phyloP scores from a whole-genome alignment of 139 green algal genomes.

The Picochlorum sp. region DNA sequence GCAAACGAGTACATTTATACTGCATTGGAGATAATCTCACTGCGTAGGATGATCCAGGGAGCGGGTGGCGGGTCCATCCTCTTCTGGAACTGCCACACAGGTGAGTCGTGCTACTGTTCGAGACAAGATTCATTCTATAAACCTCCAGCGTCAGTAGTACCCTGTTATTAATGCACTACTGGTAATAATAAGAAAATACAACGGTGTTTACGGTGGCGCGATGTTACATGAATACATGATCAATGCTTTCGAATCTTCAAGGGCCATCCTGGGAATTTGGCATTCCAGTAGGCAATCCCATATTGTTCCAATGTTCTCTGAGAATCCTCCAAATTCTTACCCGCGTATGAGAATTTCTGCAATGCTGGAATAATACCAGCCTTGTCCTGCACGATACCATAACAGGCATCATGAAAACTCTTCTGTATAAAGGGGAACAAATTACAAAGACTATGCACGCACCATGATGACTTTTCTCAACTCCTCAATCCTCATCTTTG shows the following conservation, averaged over 20 bases:
- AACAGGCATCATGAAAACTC: background rate
- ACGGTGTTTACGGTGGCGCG: no score
- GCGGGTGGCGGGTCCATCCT: no score
- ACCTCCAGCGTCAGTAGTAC: no score
- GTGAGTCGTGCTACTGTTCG: no score
- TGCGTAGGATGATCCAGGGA: no score
- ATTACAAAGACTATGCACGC: background rate
- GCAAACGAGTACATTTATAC: no score
- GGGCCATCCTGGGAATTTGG: constrained; percentile 80
- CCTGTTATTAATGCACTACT: no score
- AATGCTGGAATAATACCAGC: constrained; percentile 74
- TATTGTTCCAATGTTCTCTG: constrained; percentile 88
- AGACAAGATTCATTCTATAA: no score
- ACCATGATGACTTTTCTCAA: constrained; percentile 64
- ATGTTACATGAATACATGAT: constrained; percentile 3
- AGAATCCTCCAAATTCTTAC: constrained; percentile 75
- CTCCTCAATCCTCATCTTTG: constrained; percentile 73
- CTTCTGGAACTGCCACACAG: no score
- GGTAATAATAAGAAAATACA: no score
- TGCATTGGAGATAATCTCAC: no score
- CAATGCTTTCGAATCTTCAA: constrained; percentile 58
- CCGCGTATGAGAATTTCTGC: constrained; percentile 64
- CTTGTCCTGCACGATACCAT: constrained; percentile 38
- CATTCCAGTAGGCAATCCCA: constrained; percentile 77
- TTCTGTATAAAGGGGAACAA: no score